Base-by-base conservation (phyloP, 352 stramenopile species). In the Proteromonas lacertae region DNA sequence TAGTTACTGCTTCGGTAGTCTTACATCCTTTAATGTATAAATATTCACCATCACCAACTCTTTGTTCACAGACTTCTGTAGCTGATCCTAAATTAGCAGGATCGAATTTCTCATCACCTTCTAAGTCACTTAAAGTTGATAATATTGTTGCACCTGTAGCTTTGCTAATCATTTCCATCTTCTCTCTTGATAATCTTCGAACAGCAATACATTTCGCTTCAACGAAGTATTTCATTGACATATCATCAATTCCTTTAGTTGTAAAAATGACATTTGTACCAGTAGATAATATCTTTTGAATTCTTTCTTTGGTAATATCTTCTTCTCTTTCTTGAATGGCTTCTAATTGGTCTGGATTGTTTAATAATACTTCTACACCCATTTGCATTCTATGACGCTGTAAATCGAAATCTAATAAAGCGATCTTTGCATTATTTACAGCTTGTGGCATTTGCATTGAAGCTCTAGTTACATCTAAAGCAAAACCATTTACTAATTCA, bases 151-250 rank as follows among this genome's bases (percentile, higher is more conserved):
- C 86, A 22, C 86, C 86, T 16, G 84, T 97, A 17, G 84, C 84
- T 61, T 94, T 94, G 32, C 86, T 82, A 35, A 99, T 83, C 38
- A 86, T 76, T 38, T 77, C 76, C 40, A 97, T 45, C 55, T 99
- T 86, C 47, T 96, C 84, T 52, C 91, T 90, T 51, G 90, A 87
- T 31, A 86, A 84, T 17, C 88, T 74, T 45, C 87, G 71, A 29
- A 90, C 75, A 39, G 75, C 84, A 52, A 96, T 90, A 47, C 68
- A 82, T 18, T 74, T 76, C 0, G 75, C 73, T 59, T 99, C 81
- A 17, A 97, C 86, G 62, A 99, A 96, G 60, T 98, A 99, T 58
- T 99, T 98, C 45, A 97, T 70, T 45, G 79, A 95, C 25, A 95
- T 51, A 54, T 99, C 88, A 53, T 98, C 86, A 45, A 98, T 93